phyloP scores from a whole-genome alignment of 2,329 filamentous ascomycete genomes.

The Biscogniauxia mediterranea region DNA sequence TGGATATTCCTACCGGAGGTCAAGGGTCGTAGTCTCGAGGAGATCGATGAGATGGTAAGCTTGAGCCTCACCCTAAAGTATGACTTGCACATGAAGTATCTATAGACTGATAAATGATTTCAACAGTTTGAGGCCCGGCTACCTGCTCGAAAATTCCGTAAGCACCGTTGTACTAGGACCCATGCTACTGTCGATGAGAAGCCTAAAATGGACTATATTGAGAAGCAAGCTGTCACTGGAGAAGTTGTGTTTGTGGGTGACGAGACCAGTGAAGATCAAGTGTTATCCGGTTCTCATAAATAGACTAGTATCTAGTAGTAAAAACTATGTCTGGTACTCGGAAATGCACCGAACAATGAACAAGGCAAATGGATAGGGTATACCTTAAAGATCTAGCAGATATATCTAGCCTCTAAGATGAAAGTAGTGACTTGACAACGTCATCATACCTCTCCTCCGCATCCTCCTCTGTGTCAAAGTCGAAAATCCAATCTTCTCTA shows the following conservation, averaged over 20 bases:
- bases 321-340: too few relatives aligned
- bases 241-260: too few relatives aligned
- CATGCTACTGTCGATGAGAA: conserved; percentile 26
- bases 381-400: neutral
- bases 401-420: conserved; percentile 7
- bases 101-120: neutral
- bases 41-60: conserved; percentile 54
- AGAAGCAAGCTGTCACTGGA: conserved; percentile 7
- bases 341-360: too few relatives aligned
- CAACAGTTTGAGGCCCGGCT: conserved; percentile 37
- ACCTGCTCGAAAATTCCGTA: conserved; percentile 36
- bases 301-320: too few relatives aligned
- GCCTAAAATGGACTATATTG: conserved; percentile 18
- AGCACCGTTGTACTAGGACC: conserved; percentile 35
- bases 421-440: conserved; percentile 28
- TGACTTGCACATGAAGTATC: too few relatives aligned
- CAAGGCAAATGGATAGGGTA: neutral
- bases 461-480: conserved; percentile 48
- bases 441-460: conserved; percentile 40
- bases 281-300: too few relatives aligned
- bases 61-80: too few relatives aligned
- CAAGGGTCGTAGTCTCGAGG: conserved; percentile 51
- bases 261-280: conserved; percentile 1
- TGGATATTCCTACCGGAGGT: conserved; percentile 53
- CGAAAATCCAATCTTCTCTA: conserved; percentile 51